Evolutionary conservation across 2,329 filamentous ascomycete genomes (phyloP).

Genomic region (Colletotrichum falcatum): DNA sequence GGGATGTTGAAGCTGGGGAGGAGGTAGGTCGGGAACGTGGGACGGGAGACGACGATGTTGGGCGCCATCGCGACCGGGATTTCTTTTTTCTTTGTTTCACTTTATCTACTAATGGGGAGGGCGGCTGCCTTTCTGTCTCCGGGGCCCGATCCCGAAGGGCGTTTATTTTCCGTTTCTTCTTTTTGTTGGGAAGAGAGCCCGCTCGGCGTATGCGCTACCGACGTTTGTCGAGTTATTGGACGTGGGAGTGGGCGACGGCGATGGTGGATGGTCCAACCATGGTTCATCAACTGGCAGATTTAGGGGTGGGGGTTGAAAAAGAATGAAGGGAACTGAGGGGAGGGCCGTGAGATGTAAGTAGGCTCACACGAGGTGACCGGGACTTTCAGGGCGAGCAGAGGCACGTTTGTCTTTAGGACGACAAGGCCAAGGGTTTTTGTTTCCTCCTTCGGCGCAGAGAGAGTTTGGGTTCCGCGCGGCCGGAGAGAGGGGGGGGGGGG

Average conservation of each 20-base stretch:
- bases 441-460: slow-evolving; percentile 3
- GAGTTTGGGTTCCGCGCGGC: slow-evolving; percentile 2
- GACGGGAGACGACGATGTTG: slow-evolving; percentile 55
- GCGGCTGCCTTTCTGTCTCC: too few relatives aligned
- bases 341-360: neutral
- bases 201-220: neutral
- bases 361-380: neutral
- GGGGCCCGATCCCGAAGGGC: slow-evolving; percentile 6
- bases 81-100: too few relatives aligned
- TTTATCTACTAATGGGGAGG: neutral
- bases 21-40: slow-evolving; percentile 63
- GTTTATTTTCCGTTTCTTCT: neutral
- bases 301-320: neutral
- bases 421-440: neutral
- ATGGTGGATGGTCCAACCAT: slow-evolving; percentile 17
- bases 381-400: slow-evolving; percentile 1
- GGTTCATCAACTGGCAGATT: slow-evolving; percentile 3
- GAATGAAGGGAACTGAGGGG: neutral
- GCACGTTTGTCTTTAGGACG: slow-evolving; percentile 13
- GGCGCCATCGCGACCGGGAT: slow-evolving; percentile 30
- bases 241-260: neutral
- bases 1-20: slow-evolving; percentile 63
- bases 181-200: neutral
- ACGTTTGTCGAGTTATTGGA: neutral
- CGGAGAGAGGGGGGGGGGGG: neutral